Conservation (phyloP, 2,329 filamentous ascomycete genomes). For the Ceratocystis colombiana region DNA sequence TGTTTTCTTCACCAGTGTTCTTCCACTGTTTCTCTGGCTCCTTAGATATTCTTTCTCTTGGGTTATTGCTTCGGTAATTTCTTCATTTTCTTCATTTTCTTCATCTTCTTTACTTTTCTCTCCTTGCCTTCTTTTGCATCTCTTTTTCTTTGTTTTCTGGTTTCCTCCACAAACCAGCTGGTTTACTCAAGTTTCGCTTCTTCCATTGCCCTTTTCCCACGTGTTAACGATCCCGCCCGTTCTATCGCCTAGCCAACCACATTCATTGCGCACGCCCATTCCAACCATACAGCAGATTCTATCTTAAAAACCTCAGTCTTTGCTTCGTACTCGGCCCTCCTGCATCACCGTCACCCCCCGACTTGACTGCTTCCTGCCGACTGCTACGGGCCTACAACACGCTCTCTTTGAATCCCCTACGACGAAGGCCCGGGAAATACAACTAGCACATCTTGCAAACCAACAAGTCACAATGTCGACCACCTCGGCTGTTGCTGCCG, state of each 20-base stretch:
- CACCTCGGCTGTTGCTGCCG: constrained; percentile 1
- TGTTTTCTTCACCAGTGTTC: constrained; percentile 5
- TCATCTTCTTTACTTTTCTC: constrained; percentile 13
- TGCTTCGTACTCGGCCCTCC: background rate
- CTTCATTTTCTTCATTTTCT: constrained; percentile 2
- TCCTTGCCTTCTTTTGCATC: background rate
- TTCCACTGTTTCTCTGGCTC: constrained; percentile 10
- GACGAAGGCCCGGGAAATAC: background rate
- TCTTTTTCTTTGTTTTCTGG: constrained; percentile 1
- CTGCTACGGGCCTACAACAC: background rate
- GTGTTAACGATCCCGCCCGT: background rate
- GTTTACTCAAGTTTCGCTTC: constrained; percentile 6
- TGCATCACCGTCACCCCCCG: no score
- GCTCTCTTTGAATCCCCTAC: background rate
- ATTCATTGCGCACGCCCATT: background rate
- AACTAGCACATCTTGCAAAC: background rate
- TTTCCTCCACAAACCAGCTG: constrained; percentile 10
- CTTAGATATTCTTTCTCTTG: constrained; percentile 22
- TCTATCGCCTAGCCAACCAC: background rate
- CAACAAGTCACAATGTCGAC: constrained; percentile 19
- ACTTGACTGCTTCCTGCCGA: background rate
- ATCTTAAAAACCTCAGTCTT: background rate
- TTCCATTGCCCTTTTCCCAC: background rate
- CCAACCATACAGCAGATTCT: background rate
- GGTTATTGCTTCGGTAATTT: constrained; percentile 13